These are phyloP conservation scores for Neurospora sp. DNA, from an alignment of 495 filamentous ascomycete genomes.

Conservation along the genomic window DNA sequence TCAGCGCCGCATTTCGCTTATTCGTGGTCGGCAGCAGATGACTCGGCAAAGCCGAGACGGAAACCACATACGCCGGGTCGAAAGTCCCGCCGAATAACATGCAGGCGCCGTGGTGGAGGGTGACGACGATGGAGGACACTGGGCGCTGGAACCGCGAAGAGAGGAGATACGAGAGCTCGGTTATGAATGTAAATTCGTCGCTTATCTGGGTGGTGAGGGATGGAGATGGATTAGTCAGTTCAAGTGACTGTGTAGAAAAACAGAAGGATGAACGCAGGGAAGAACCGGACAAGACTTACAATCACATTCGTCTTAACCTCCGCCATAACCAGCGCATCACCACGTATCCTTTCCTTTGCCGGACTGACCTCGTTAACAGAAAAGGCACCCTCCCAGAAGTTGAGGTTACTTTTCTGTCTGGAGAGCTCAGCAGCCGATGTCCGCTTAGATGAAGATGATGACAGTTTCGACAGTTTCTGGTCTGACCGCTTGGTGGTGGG, in stretches of 20 bases:
- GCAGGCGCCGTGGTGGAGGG: constrained; percentile 61
- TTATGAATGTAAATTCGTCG: constrained; percentile 60
- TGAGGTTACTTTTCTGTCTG: constrained; percentile 30
- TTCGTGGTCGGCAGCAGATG: constrained; percentile 68
- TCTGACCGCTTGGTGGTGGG: constrained; percentile 4
- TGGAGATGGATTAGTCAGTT: background rate
- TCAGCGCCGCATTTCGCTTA: constrained; percentile 67
- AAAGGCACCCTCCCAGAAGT: constrained; percentile 39
- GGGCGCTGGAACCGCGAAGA: constrained; percentile 64
- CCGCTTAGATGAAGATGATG: background rate
- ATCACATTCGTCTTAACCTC: constrained; percentile 79
- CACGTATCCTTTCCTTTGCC: constrained; percentile 46
- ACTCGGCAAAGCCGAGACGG: constrained; percentile 58
- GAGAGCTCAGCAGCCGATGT: constrained; percentile 22
- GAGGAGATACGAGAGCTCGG: constrained; percentile 55
- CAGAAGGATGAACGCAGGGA: background rate
- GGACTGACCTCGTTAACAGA: constrained; percentile 24
- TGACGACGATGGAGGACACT: constrained; percentile 60
- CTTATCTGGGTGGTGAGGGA: constrained; percentile 36
- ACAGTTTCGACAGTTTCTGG: constrained; percentile 16
- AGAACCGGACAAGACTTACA: constrained; percentile 36
- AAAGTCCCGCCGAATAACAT: constrained; percentile 63
- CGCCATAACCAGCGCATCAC: constrained; percentile 62
- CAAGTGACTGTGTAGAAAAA: background rate
- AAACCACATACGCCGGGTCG: constrained; percentile 72